Base-by-base conservation (phyloP, 2,329 filamentous ascomycete genomes). In the Trichoderma sp. region DNA sequence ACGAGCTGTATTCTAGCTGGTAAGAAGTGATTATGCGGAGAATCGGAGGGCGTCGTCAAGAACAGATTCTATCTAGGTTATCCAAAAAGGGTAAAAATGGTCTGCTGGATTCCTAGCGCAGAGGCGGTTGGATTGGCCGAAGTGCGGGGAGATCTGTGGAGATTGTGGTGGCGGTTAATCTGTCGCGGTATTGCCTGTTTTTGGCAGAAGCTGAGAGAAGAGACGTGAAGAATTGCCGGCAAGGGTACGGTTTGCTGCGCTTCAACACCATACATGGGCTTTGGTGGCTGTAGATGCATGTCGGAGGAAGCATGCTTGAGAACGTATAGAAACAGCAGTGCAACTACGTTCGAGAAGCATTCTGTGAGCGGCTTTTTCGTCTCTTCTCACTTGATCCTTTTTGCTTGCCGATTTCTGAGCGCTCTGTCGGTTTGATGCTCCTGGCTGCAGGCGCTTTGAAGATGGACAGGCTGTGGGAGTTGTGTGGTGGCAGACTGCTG, bases 61-160 rank as follows among this genome's bases (percentile, higher is more conserved):
- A 2, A 21, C 46, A 13, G 6, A 46, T 4, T 26, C 26, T 26
- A 24, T 6, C 46, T 24, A 13, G 46, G 4, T 13, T 21, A n/a
- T 24, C 46, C 18, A 10, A 24, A 49, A n/a, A 10, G 46, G 46
- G 46, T 32, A 32, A 56, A n/a, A 32, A 28, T 28, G 13, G 5
- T 18, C 28, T 34, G 18, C n/a, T 5, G 54, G 26, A 34, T 4
- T 18, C 13, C 10, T 63, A 24, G 30, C 18, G 61, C 39, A 55
- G 32, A 43, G 52, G 63, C 51, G 37, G 32, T 34, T 32, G 39
- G 64, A 66, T 58, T 66, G 61, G 54, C 21, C 24, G 39, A 39
- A 55, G 56, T 59, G 56, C 56, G 56, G 56, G 37, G 54, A 59
- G 64, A 66, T 59, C 64, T 66, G 64, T 66, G 64, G 64, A 59